Evolutionary conservation across 768 basidiomycete genomes (phyloP).

Genomic region (Suillus americanus): DNA sequence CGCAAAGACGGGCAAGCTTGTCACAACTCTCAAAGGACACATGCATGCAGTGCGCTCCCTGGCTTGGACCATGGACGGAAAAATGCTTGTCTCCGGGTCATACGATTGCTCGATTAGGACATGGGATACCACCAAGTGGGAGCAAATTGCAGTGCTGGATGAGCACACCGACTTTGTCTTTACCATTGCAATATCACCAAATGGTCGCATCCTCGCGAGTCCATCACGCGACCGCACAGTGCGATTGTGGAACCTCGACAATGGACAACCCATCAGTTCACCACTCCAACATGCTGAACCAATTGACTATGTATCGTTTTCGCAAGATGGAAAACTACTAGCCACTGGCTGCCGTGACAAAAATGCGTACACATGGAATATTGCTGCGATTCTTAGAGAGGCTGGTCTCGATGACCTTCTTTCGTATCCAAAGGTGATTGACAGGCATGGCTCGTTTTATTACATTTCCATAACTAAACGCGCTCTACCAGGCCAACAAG

Average conservation of each 20-base stretch:
- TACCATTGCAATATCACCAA: neutral
- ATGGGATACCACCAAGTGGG: no score
- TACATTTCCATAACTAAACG: neutral
- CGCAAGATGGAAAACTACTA: neutral
- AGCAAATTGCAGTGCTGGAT: neutral
- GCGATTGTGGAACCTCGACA: neutral
- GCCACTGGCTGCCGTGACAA: neutral
- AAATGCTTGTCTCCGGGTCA: no score
- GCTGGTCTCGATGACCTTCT: neutral
- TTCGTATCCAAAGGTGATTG: neutral
- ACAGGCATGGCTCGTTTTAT: neutral
- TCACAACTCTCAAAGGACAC: no score
- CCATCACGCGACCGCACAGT: neutral
- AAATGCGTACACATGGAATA: neutral
- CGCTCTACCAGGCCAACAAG: neutral
- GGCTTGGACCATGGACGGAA: no score
- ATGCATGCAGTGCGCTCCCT: no score
- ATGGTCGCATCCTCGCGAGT: neutral
- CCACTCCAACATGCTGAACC: neutral
- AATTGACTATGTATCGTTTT: neutral
- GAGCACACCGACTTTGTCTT: neutral
- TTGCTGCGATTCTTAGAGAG: neutral
- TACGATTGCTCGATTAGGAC: no score
- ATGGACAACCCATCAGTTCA: neutral
- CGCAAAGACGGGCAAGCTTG: no score